These are phyloP conservation scores for Chlorella variabilis DNA, from an alignment of 163 green algal species.

Conservation along the genomic window DNA sequence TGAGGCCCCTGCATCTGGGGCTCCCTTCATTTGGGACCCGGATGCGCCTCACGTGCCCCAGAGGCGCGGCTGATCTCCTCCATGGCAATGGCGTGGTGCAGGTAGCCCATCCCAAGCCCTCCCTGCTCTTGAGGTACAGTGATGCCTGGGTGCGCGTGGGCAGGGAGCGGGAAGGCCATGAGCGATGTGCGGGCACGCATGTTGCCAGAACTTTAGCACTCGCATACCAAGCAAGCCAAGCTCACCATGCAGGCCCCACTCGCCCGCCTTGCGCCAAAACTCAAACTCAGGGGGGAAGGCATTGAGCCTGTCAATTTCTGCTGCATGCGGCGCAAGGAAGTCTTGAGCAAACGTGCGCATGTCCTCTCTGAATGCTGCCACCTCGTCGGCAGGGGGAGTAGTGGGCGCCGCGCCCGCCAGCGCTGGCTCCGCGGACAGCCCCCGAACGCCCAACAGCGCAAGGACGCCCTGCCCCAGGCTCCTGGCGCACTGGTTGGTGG, in stretches of 20 bases:
- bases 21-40: too few relatives aligned
- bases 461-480: too few relatives aligned
- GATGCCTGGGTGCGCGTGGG: conserved; percentile 58
- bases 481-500: too few relatives aligned
- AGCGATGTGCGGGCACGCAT: too few relatives aligned
- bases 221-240: too few relatives aligned
- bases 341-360: conserved; percentile 73
- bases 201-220: too few relatives aligned
- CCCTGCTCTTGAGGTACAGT: conserved; percentile 85
- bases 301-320: conserved; percentile 82
- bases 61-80: conserved; percentile 88
- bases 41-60: conserved; percentile 41
- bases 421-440: neutral
- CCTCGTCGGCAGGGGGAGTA: conserved; percentile 43
- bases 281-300: conserved; percentile 79
- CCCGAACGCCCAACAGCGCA: neutral
- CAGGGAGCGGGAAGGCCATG: too few relatives aligned
- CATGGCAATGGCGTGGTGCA: conserved; percentile 89
- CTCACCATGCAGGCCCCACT: conserved; percentile 86
- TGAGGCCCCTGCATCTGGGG: too few relatives aligned
- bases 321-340: conserved; percentile 75
- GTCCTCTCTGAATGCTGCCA: conserved; percentile 76
- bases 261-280: conserved; percentile 86
- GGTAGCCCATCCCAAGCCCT: conserved; percentile 87
- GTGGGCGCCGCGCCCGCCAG: neutral